phyloP scores from a whole-genome alignment of 495 filamentous ascomycete genomes.

The Trichoderma parareesei region DNA sequence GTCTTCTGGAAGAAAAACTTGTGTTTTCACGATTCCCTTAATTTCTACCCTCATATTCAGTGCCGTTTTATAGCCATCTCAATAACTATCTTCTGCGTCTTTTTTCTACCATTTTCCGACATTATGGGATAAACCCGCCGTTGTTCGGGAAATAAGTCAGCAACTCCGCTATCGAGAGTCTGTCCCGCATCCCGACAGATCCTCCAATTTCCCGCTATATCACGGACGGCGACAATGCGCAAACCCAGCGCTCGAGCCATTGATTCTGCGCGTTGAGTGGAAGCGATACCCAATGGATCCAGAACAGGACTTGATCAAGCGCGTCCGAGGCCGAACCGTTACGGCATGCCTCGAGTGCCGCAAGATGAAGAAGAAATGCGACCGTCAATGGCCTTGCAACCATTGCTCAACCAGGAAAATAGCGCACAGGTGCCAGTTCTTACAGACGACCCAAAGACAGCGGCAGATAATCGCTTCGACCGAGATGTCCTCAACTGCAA shows the following conservation, averaged over 20 bases:
- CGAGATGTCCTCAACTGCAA: not conserved
- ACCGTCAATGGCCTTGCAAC: constrained; percentile 37
- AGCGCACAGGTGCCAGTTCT: constrained; percentile 33
- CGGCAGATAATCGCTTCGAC: not conserved
- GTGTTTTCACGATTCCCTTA: not conserved
- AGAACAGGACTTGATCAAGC: not conserved
- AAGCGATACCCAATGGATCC: not conserved
- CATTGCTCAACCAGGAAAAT: constrained; percentile 35
- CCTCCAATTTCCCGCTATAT: not conserved
- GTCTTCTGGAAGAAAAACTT: no score
- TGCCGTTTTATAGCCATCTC: not conserved
- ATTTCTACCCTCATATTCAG: no score
- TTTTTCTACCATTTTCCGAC: not conserved
- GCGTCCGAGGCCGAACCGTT: not conserved
- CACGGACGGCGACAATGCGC: not conserved
- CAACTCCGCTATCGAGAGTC: not conserved
- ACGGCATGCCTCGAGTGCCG: constrained; percentile 4
- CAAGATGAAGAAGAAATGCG: constrained; percentile 25
- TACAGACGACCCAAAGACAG: not conserved
- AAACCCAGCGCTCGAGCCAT: not conserved
- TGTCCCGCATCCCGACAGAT: not conserved
- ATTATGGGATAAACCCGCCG: not conserved
- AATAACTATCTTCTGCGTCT: not conserved
- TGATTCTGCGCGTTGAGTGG: not conserved
- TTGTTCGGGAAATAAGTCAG: not conserved